Base-by-base conservation (phyloP, 345 rosid species). In the Eutrema yunnanense region DNA sequence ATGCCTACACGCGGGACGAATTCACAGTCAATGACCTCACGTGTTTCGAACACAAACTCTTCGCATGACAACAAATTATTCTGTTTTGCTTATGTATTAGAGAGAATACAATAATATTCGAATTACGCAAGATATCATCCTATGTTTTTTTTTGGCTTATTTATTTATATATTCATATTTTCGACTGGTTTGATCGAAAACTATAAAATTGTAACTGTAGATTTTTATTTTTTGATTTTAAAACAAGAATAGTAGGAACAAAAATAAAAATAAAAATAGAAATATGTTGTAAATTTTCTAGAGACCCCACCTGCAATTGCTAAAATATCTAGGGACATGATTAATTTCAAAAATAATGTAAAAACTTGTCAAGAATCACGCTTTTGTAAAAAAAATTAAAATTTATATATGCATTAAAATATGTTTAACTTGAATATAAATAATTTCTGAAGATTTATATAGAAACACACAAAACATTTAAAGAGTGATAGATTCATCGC, bases 21-120 rank as follows among this genome's bases (percentile, higher is more conserved):
- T 14, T 43, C 42, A n/a, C 9, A 26, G 51, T 56, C 67, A 59
- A 32, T 33, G 67, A 50, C 8, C 56, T 74, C 73, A 60, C 78
- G 73, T 74, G 78, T 67, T 52, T 8, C 14, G 12, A 56, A 16
- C 73, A 42, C 55, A 14, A 46, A 7, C 26, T 30, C 58, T 73
- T 19, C 3, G 4, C 61, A 29, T 40, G 29, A 49, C 67, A 66
- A 57, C 61, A 57, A 40, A 33, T 58, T 6, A 6, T 66, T 74
- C 53, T 43, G 51, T 67, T 50, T 32, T 42, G 78, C 78, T 67
- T 42, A 41, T 58, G 37, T n/a, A 22, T 26, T 29, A 7, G 6
- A 12, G 9, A 3, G 0, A 62, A 41, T 14, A 12, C 14, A 14
- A 69, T 22, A 37, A 12, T 42, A 10, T n/a, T 4, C 0, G 6